Percentiles rank a stretch among this genome's conserved stretches.
These are phyloP conservation scores for Penicillium palitans DNA, from an alignment of 2,329 filamentous ascomycete genomes.

Conservation along the genomic window DNA sequence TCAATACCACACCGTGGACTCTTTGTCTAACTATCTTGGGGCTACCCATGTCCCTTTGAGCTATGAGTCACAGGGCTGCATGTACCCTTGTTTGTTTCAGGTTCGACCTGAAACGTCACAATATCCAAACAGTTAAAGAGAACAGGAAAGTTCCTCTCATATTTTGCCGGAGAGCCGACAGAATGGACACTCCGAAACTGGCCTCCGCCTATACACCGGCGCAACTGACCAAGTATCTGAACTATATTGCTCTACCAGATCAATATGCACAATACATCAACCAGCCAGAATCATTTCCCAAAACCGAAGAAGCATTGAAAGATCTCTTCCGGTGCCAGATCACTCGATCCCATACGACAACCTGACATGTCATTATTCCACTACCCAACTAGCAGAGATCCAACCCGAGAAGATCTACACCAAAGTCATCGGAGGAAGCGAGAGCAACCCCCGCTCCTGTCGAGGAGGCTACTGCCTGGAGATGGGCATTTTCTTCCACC, in stretches of 20 bases:
- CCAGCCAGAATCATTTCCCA: slow-evolving; percentile 28
- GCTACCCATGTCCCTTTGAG: neutral
- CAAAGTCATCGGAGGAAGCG: slow-evolving; percentile 47
- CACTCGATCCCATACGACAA: slow-evolving; percentile 57
- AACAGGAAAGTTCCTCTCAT: no score
- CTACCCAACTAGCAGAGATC: slow-evolving; percentile 44
- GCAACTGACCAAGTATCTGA: slow-evolving; percentile 36
- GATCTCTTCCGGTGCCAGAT: slow-evolving; percentile 46
- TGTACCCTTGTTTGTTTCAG: neutral
- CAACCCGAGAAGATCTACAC: slow-evolving; percentile 51
- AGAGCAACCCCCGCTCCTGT: slow-evolving; percentile 27
- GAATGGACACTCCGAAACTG: neutral
- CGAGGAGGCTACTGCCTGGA: slow-evolving; percentile 65
- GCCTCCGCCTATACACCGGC: slow-evolving; percentile 29
- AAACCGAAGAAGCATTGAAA: slow-evolving; percentile 45
- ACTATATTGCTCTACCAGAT: slow-evolving; percentile 33
- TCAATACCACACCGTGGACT: neutral
- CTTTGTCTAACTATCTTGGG: neutral
- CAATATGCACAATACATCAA: slow-evolving; percentile 22
- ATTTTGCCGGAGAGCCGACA: neutral
- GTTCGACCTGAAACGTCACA: no score
- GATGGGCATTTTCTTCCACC: slow-evolving; percentile 57
- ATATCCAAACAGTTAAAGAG: no score
- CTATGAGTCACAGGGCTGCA: neutral
- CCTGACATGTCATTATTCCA: slow-evolving; percentile 54